These are phyloP conservation scores for Saxophila tyrrhenica DNA, from an alignment of 495 filamentous ascomycete genomes.

Conservation along the genomic window DNA sequence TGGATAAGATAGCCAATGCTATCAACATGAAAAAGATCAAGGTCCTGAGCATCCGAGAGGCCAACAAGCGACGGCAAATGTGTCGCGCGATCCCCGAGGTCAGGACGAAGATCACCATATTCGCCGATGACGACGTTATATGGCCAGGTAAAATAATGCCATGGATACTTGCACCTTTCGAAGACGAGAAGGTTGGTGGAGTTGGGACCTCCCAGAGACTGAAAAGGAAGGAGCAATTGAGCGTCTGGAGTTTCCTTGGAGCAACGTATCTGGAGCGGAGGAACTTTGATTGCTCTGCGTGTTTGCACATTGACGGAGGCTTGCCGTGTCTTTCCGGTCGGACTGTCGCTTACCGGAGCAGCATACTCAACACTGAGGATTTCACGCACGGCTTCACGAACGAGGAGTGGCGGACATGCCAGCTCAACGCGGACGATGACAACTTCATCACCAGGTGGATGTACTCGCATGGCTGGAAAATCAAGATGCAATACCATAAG, in stretches of 20 bases:
- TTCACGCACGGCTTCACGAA: conserved; percentile 54
- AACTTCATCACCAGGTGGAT: conserved; percentile 58
- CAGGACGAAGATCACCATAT: conserved; percentile 59
- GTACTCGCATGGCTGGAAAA: conserved; percentile 44
- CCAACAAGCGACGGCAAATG: conserved; percentile 79
- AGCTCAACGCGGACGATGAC: conserved; percentile 56
- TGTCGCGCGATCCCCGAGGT: conserved; percentile 69
- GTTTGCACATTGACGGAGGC: conserved; percentile 73
- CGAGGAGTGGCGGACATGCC: conserved; percentile 43
- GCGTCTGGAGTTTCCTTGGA: conserved; percentile 65
- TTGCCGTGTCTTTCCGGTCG: conserved; percentile 81
- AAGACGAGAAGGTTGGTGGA: conserved; percentile 62
- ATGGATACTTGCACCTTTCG: conserved; percentile 79
- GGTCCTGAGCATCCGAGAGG: conserved; percentile 31
- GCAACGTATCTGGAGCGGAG: conserved; percentile 72
- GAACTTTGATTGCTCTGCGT: conserved; percentile 83
- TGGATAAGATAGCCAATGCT: conserved; percentile 39
- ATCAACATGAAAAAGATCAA: conserved; percentile 39
- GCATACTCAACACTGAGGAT: conserved; percentile 63
- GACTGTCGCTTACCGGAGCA: conserved; percentile 70
- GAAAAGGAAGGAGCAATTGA: conserved; percentile 48
- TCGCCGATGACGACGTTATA: conserved; percentile 80
- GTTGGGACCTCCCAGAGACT: conserved; percentile 76
- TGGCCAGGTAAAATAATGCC: conserved; percentile 66
- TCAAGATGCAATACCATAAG: conserved; percentile 49